These are phyloP conservation scores for Elongisporangium undulatum DNA, from an alignment of 352 stramenopile species.

Conservation along the genomic window DNA sequence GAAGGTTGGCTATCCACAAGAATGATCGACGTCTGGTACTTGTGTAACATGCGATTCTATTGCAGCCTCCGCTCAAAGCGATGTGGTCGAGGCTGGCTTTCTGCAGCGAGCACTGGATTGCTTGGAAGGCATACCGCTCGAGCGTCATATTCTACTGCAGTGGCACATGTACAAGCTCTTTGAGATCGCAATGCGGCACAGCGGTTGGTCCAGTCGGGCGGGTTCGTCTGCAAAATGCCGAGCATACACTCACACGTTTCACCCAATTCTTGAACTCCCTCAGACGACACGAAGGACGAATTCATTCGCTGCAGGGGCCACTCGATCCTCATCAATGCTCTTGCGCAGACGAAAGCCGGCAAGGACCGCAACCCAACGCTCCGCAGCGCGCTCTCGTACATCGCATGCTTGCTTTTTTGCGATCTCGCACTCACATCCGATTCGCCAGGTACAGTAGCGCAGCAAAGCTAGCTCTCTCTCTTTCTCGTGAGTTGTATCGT, in stretches of 20 bases:
- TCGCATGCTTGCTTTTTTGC: constrained; percentile 52
- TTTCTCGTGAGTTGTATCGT: background rate
- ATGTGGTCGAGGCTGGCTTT: constrained; percentile 24
- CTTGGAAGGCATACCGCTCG: constrained; percentile 18
- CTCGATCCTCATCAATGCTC: constrained; percentile 19
- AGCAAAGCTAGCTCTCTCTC: background rate
- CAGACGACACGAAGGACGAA: constrained; percentile 39
- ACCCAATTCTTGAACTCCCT: background rate
- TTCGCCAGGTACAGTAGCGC: constrained; percentile 7
- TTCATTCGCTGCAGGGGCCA: constrained; percentile 27
- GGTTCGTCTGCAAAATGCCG: background rate
- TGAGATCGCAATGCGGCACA: constrained; percentile 31
- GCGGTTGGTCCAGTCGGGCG: constrained; percentile 14
- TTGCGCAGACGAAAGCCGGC: background rate
- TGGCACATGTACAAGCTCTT: constrained; percentile 57
- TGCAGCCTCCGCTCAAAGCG: constrained; percentile 7
- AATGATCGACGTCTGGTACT: too few relatives aligned
- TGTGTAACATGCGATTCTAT: background rate
- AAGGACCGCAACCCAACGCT: background rate
- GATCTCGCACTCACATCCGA: constrained; percentile 23
- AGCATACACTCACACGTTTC: background rate
- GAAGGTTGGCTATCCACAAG: constrained; percentile 21
- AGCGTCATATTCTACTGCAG: constrained; percentile 24
- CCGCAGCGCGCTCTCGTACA: constrained; percentile 27
- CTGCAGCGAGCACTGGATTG: constrained; percentile 29